phyloP scores from a whole-genome alignment of 2,329 filamentous ascomycete genomes.

The Fusarium lyarnte region DNA sequence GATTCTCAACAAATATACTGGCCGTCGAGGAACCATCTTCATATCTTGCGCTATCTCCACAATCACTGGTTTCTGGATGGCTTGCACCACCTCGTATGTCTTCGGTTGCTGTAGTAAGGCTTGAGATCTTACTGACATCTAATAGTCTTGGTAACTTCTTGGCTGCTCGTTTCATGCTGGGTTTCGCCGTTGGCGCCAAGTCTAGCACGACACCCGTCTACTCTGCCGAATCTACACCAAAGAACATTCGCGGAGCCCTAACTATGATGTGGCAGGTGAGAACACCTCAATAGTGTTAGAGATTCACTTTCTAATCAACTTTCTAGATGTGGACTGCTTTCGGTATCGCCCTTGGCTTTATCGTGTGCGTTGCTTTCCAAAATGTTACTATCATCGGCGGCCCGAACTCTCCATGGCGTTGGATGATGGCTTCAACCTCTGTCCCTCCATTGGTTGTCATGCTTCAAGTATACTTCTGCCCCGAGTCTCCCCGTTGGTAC shows the following conservation, averaged over 20 bases:
- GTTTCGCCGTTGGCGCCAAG: slow-evolving; percentile 52
- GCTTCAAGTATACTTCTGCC: slow-evolving; percentile 62
- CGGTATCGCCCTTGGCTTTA: slow-evolving; percentile 53
- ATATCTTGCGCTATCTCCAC: slow-evolving; percentile 66
- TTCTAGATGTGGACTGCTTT: slow-evolving; percentile 47
- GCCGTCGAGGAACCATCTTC: slow-evolving; percentile 72
- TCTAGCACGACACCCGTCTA: slow-evolving; percentile 50
- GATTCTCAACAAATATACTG: slow-evolving; percentile 67
- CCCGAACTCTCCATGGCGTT: slow-evolving; percentile 45
- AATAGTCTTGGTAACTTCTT: slow-evolving; percentile 40
- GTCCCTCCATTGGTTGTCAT: slow-evolving; percentile 62
- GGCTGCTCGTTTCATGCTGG: slow-evolving; percentile 48
- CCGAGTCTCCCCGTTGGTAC: slow-evolving; percentile 64
- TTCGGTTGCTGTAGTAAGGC: accelerated
- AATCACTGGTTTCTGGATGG: slow-evolving; percentile 65
- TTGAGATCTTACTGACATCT: not conserved
- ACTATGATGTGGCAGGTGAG: slow-evolving; percentile 51
- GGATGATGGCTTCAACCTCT: slow-evolving; percentile 61
- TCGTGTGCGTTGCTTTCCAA: slow-evolving; percentile 48
- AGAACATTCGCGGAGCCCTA: slow-evolving; percentile 51
- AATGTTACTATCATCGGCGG: slow-evolving; percentile 48
- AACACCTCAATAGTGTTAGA: accelerated
- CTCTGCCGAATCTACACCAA: slow-evolving; percentile 50
- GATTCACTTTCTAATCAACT: accelerated
- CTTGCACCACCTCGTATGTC: slow-evolving; percentile 63